These are phyloP conservation scores for Sarocladiaceae sp. DNA, from an alignment of 2,329 filamentous ascomycete genomes.

Conservation along the genomic window DNA sequence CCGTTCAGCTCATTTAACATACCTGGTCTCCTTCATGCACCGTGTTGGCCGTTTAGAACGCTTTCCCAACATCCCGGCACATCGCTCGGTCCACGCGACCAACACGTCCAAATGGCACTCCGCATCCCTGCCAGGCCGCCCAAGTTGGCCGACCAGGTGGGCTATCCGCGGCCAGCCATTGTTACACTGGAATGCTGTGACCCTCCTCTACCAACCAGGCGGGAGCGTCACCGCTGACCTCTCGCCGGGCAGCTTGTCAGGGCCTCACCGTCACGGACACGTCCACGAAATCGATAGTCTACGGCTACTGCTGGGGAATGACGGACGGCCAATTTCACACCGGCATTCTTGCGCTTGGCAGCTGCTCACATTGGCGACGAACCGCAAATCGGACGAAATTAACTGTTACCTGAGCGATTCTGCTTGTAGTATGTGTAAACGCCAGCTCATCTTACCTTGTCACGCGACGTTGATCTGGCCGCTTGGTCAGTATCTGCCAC, in stretches of 20 bases:
- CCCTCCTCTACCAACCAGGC: constrained; percentile 1
- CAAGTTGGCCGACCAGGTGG: no score
- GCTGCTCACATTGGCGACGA: background rate
- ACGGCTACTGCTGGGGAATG: no score
- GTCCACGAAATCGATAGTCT: constrained; percentile 2
- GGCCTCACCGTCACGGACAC: constrained; percentile 3
- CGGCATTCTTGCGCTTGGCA: constrained; percentile 1
- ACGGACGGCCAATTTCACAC: constrained; percentile 3
- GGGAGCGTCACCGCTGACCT: background rate
- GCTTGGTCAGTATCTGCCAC: no score
- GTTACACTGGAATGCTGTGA: constrained; percentile 1
- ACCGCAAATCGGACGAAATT: no score
- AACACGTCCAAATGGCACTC: background rate
- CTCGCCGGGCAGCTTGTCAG: background rate
- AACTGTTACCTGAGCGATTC: no score
- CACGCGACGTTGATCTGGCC: background rate
- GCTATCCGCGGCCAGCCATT: background rate
- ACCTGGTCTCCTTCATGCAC: constrained; percentile 3
- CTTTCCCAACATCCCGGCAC: background rate
- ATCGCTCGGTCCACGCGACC: constrained; percentile 3
- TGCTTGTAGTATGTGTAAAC: background rate
- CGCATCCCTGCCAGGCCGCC: no score
- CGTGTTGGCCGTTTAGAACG: background rate
- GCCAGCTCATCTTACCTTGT: background rate
- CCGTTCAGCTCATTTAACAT: background rate